Evolutionary conservation across 2,329 filamentous ascomycete species (phyloP), one percentile per base, ranked within the genome.

Genomic region (Pestalotiopsis sp.): DNA sequence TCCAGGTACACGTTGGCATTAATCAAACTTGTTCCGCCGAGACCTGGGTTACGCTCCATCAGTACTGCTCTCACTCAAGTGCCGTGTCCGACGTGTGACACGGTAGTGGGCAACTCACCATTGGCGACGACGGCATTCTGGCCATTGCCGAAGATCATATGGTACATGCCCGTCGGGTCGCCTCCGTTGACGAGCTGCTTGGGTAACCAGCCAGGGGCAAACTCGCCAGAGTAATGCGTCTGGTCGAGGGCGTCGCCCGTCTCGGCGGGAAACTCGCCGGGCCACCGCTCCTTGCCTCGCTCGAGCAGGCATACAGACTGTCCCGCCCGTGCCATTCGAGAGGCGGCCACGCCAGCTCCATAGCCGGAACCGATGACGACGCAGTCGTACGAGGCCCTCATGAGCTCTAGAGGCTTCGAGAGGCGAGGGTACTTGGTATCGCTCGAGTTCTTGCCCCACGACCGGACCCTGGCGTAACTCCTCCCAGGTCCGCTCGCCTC

Each of bases 351-450:
- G 27, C 86, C 87, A 52, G 89, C 90, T 27, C 91, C 91, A 76
- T 92, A 93, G 1, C 91, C 91, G 11, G 89, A 91, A 1, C 91
- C 90, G 68, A 92, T 87, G 38, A 92, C 88, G 12, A 93, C 85
- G 52, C 87, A 87, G 78, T 92, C 90, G 72, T 93, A 92, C 6
- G 80, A 80, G 67, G 81, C 80, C 31, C 85, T 82, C 75, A 91
- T 85, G 31, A 89, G 78, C 74, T 90, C 85, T 13, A 90, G 83
- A 0, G 87, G 84, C 69, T 83, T 85, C 25, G 87, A 87, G 69
- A 90, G 85, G 1, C 87, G 83, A 1, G 87, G 87, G 70, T 84
- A 89, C 23, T 61, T 61, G 6, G 52, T 17, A 38, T 12, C 20
- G 13, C 45, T 61, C 9, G 73, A 57, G 27, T 69, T 71, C 57